phyloP scores from a whole-genome alignment of 169 alveolate genomes.

The Condylostoma magnum region DNA sequence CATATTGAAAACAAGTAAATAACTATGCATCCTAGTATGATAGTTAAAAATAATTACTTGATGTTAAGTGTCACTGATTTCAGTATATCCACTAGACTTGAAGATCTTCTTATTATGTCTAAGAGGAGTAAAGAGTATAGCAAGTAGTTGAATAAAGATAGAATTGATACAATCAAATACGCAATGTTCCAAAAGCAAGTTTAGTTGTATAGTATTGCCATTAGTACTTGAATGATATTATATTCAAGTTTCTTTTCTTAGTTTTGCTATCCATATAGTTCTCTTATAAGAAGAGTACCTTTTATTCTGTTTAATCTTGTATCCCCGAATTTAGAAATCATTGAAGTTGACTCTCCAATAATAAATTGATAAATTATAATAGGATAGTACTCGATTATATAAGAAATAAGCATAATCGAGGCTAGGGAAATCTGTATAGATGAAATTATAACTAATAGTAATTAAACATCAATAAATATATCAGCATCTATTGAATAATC shows the following conservation, averaged over 20 bases:
- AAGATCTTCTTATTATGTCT: constrained; percentile 51
- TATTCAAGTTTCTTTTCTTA: background rate
- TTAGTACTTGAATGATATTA: background rate
- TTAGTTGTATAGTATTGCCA: background rate
- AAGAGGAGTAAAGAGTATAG: constrained; percentile 44
- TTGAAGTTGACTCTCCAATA: background rate
- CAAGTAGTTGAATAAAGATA: background rate
- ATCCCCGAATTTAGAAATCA: background rate
- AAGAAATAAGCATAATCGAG: background rate
- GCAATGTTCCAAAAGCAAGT: background rate
- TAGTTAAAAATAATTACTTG: constrained; percentile 41
- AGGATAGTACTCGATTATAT: constrained; percentile 20
- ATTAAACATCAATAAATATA: background rate
- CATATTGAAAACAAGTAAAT: constrained; percentile 39
- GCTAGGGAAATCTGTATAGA: constrained; percentile 11
- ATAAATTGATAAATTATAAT: background rate
- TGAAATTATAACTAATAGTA: background rate
- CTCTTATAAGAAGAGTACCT: constrained; percentile 21
- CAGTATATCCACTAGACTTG: constrained; percentile 42
- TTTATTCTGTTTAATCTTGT: background rate
- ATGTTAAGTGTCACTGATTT: constrained; percentile 46
- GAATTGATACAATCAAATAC: constrained; percentile 22
- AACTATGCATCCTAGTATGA: constrained; percentile 41
- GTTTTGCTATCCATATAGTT: background rate
- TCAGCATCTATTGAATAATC: background rate